These are phyloP conservation scores for Zygoascus flipseniorum DNA, from an alignment of 805 yeast genomes.

Conservation along the genomic window DNA sequence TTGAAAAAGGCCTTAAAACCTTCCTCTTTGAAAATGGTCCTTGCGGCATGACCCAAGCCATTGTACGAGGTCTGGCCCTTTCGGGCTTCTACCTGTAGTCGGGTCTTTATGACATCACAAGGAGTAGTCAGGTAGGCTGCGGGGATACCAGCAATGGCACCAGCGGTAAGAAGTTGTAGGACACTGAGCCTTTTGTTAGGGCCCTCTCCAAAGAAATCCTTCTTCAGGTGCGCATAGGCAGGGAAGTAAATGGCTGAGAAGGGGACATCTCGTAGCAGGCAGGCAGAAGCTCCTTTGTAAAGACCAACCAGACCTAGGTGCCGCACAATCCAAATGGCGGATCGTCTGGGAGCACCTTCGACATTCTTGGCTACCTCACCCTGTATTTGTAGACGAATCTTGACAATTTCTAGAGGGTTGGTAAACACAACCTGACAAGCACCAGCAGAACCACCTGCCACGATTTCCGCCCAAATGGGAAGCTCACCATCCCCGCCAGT, in stretches of 20 bases:
- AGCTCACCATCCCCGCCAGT: slow-evolving; percentile 42
- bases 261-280: slow-evolving; percentile 90
- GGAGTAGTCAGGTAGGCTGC: slow-evolving; percentile 97
- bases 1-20: slow-evolving; percentile 83
- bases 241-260: slow-evolving; percentile 97
- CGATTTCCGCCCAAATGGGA: slow-evolving; percentile 54
- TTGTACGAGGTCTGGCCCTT: slow-evolving; percentile 68
- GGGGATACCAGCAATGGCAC: slow-evolving; percentile 97
- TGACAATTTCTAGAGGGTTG: slow-evolving; percentile 92
- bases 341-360: slow-evolving; percentile 32
- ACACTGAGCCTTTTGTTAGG: slow-evolving; percentile 65
- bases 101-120: slow-evolving; percentile 91
- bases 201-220: slow-evolving; percentile 71
- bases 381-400: slow-evolving; percentile 89
- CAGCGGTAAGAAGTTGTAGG: slow-evolving; percentile 77
- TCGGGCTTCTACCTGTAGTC: slow-evolving; percentile 78
- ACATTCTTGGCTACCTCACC: slow-evolving; percentile 50
- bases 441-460: slow-evolving; percentile 93
- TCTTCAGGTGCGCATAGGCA: slow-evolving; percentile 87
- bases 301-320: slow-evolving; percentile 78
- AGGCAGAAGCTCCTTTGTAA: slow-evolving; percentile 87
- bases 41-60: slow-evolving; percentile 71
- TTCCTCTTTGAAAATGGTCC: slow-evolving; percentile 69
- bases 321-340: slow-evolving; percentile 65
- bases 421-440: slow-evolving; percentile 94